Evolutionary conservation across 169 alveolate species (phyloP).

Genomic region (Eimeria sp.): DNA sequence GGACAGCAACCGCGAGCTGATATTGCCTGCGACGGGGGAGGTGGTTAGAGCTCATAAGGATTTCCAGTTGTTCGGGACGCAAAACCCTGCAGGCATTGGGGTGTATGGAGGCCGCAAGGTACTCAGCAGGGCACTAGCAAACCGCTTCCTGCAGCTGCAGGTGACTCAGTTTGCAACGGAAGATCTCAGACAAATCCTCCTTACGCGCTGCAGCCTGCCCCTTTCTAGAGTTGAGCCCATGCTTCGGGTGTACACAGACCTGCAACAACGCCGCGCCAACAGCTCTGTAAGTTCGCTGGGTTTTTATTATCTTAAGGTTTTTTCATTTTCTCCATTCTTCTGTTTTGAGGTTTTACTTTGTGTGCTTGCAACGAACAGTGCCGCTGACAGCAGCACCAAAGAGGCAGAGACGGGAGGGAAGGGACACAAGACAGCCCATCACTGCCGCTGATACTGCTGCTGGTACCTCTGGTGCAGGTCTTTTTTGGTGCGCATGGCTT

Average conservation of each 20-base stretch:
- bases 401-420: neutral
- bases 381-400: neutral
- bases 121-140: slow-evolving; percentile 98
- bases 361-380: neutral
- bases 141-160: slow-evolving; percentile 98
- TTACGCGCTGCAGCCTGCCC: slow-evolving; percentile 97
- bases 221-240: slow-evolving; percentile 95
- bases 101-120: slow-evolving; percentile 99
- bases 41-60: slow-evolving; percentile 98
- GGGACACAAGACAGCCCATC: neutral
- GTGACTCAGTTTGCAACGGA: slow-evolving; percentile 96
- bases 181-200: slow-evolving; percentile 96
- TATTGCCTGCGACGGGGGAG: slow-evolving; percentile 98
- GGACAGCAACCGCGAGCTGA: slow-evolving; percentile 99
- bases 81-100: slow-evolving; percentile 98
- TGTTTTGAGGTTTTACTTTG: neutral
- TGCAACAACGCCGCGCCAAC: slow-evolving; percentile 93
- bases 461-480: slow-evolving; percentile 74
- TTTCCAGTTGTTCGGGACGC: slow-evolving; percentile 99
- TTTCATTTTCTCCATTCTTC: neutral
- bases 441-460: neutral
- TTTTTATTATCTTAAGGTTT: neutral
- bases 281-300: slow-evolving; percentile 83
- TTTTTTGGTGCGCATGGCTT: slow-evolving; percentile 91
- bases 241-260: slow-evolving; percentile 96